These are phyloP conservation scores for Achlya hypogyna DNA, from an alignment of 352 stramenopile genomes.

Conservation along the genomic window DNA sequence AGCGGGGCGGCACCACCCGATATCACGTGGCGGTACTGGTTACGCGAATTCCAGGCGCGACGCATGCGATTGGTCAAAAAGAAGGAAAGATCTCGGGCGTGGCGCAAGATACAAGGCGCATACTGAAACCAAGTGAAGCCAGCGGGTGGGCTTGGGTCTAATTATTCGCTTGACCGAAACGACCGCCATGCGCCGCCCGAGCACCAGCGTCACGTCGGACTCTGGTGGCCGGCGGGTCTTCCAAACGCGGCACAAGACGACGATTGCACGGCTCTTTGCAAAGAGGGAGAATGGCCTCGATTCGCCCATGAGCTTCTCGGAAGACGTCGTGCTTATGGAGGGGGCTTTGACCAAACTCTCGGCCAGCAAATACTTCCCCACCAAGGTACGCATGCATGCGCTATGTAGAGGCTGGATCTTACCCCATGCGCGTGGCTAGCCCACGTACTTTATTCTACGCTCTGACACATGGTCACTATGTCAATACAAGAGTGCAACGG, in stretches of 20 bases:
- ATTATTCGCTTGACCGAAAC: neutral
- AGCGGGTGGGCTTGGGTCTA: neutral
- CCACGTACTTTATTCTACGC: constrained; percentile 47
- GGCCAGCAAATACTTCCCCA: constrained; percentile 47
- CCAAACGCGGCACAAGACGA: constrained; percentile 17
- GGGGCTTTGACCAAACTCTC: constrained; percentile 44
- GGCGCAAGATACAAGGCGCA: neutral
- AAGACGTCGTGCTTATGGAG: constrained; percentile 35
- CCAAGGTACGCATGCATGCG: constrained; percentile 25
- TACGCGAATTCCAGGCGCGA: neutral
- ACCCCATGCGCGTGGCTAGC: constrained; percentile 1
- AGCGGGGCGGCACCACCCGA: too few species aligned
- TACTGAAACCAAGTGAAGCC: neutral
- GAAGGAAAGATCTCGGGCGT: neutral
- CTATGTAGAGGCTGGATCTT: neutral
- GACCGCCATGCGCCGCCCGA: neutral
- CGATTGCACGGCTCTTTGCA: constrained; percentile 11
- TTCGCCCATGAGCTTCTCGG: constrained; percentile 17
- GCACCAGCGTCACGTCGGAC: neutral
- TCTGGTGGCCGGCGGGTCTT: neutral
- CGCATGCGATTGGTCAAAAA: neutral
- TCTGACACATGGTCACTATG: constrained; percentile 30
- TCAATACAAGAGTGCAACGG: constrained; percentile 34
- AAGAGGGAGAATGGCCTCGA: neutral
- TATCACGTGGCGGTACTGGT: neutral